Conservation (phyloP, 345 rosid species). For the Geranium brycei region DNA sequence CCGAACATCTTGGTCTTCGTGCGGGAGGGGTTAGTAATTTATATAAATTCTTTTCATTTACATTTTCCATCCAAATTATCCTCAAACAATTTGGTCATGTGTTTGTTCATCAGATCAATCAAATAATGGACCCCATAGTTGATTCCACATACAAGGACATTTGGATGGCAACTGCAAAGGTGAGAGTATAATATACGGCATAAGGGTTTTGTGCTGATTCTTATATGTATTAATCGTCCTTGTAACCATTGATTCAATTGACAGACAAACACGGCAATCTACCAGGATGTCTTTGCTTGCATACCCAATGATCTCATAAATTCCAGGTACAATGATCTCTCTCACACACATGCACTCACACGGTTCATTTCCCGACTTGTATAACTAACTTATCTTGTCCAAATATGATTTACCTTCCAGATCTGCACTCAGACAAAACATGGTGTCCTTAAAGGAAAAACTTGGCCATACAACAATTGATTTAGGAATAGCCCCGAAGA, state of each 20-base stretch:
- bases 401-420: constrained; percentile 21
- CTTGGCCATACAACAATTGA: constrained; percentile 81
- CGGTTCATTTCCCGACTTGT: not conserved
- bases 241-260: constrained; percentile 7
- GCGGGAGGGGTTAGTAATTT: constrained; percentile 49
- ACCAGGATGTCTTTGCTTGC: constrained; percentile 87
- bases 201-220: not conserved
- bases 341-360: not conserved
- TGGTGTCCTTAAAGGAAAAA: constrained; percentile 57
- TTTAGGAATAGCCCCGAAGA: constrained; percentile 74
- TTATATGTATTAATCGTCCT: not conserved
- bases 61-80: not conserved
- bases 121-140: constrained; percentile 63
- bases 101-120: constrained; percentile 34
- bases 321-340: constrained; percentile 40
- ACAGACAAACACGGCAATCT: constrained; percentile 75
- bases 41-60: not conserved
- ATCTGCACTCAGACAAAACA: constrained; percentile 52
- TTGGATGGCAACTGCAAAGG: constrained; percentile 88
- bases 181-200: constrained; percentile 16
- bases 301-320: constrained; percentile 83
- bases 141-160: constrained; percentile 77
- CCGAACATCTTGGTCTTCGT: constrained; percentile 88
- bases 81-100: not conserved
- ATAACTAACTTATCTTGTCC: not conserved